Conservation (phyloP, 768 basidiomycete species). For the Serendipita indica region DNA sequence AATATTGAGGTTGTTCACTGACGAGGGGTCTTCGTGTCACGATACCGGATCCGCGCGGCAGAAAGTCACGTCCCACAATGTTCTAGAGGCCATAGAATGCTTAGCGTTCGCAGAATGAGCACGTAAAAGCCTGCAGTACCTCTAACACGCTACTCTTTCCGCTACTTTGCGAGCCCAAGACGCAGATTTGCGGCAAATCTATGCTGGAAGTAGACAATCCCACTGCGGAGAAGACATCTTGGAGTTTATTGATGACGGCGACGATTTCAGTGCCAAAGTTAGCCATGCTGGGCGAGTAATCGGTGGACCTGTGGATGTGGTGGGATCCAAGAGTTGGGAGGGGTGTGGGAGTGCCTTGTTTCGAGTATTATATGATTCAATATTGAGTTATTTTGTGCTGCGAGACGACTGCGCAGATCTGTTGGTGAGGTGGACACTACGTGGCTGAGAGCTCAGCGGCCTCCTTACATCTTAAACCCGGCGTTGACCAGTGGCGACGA, state of each 20-base stretch:
- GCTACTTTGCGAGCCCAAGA: slow-evolving; percentile 81
- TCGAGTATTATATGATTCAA: too few relatives aligned
- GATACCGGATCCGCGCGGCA: slow-evolving; percentile 97
- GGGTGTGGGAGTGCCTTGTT: neutral
- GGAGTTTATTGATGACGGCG: slow-evolving; percentile 69
- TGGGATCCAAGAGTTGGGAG: neutral
- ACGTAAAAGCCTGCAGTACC: slow-evolving; percentile 34
- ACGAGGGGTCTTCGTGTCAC: slow-evolving; percentile 95
- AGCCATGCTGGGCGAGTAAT: neutral
- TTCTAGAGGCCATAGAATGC: slow-evolving; percentile 47
- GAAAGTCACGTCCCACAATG: slow-evolving; percentile 94
- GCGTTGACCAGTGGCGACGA: slow-evolving; percentile 20
- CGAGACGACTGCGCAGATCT: neutral
- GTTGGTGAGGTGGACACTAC: neutral
- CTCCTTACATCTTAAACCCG: neutral
- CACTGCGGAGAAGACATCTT: slow-evolving; percentile 78
- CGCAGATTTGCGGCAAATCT: slow-evolving; percentile 86
- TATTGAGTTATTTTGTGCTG: neutral
- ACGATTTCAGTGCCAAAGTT: slow-evolving; percentile 73
- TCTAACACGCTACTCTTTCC: slow-evolving; percentile 89
- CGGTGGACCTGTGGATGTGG: neutral
- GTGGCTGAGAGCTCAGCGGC: neutral
- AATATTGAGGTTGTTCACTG: slow-evolving; percentile 19
- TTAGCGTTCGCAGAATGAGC: too few relatives aligned
- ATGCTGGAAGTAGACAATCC: slow-evolving; percentile 63